A percentile compares a stretch with the other conserved stretches of the same genome.
Conservation (phyloP, 2,329 filamentous ascomycete species). For the Phaeomoniella chlamydospora region DNA sequence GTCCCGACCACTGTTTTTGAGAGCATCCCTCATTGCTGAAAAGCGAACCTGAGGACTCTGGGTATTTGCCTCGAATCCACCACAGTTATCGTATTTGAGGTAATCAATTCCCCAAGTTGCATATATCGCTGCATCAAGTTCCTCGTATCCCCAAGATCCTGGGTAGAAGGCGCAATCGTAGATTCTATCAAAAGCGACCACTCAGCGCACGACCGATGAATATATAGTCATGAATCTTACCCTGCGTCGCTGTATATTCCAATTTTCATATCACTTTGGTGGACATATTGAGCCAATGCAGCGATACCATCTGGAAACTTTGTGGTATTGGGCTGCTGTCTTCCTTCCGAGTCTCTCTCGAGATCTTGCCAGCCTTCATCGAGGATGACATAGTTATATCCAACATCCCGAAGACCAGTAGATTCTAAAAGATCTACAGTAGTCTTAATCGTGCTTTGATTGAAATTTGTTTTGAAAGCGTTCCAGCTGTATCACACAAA, state of each 20-base stretch:
- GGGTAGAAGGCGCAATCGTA: slow-evolving; percentile 40
- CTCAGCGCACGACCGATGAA: too few species aligned
- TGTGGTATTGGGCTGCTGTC: slow-evolving; percentile 21
- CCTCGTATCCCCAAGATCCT: slow-evolving; percentile 41
- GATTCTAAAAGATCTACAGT: background rate
- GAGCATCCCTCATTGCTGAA: slow-evolving; percentile 35
- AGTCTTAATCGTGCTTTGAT: slow-evolving; percentile 1
- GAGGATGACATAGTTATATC: slow-evolving; percentile 26
- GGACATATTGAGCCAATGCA: slow-evolving; percentile 37
- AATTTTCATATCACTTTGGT: slow-evolving; percentile 43
- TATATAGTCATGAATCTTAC: too few species aligned
- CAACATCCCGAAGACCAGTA: slow-evolving; percentile 4
- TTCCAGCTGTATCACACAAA: too few species aligned
- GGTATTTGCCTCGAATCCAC: slow-evolving; percentile 24
- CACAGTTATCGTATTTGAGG: slow-evolving; percentile 45
- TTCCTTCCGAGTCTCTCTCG: slow-evolving; percentile 6
- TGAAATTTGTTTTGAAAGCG: slow-evolving; percentile 4
- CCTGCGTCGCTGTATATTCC: slow-evolving; percentile 49
- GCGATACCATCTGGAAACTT: slow-evolving; percentile 47
- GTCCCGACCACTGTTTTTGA: slow-evolving; percentile 26
- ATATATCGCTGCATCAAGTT: slow-evolving; percentile 42
- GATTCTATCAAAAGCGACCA: too few species aligned
- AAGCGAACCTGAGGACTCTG: slow-evolving; percentile 35
- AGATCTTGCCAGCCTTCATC: slow-evolving; percentile 31
- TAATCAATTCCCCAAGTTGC: slow-evolving; percentile 46